A percentile compares a stretch with the other conserved stretches of the same genome.
These are phyloP conservation scores for Ceratocystis ficicola DNA, from an alignment of 2,329 filamentous ascomycete species.

Conservation along the genomic window DNA sequence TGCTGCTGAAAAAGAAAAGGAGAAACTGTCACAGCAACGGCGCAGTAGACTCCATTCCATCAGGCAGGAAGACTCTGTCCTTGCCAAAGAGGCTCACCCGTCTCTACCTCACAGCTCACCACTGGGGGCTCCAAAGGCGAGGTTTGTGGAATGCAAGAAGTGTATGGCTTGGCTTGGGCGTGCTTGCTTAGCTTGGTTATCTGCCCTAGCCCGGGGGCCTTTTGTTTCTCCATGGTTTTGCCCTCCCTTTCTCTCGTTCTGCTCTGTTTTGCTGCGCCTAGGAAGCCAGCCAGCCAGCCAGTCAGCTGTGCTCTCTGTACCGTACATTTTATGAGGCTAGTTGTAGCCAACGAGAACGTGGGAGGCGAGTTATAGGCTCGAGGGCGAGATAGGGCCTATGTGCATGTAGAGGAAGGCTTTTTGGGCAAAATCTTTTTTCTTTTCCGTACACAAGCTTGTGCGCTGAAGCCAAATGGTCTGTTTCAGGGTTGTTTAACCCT, in stretches of 20 bases:
- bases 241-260: not conserved
- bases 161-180: not conserved
- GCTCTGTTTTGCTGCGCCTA: not conserved
- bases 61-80: too few species aligned
- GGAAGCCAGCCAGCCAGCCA: too few species aligned
- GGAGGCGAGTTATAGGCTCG: too few species aligned
- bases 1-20: not conserved
- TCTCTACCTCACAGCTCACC: too few species aligned
- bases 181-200: not conserved
- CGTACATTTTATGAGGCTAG: not conserved
- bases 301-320: not conserved
- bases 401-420: too few species aligned
- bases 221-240: not conserved
- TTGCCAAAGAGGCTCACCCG: too few species aligned
- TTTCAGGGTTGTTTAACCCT: not conserved
- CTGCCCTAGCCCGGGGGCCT: not conserved
- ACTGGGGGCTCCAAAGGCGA: too few species aligned
- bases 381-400: too few species aligned
- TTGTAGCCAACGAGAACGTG: not conserved
- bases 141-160: not conserved
- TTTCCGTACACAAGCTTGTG: too few species aligned
- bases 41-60: slow-evolving; percentile 8
- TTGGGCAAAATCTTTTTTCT: too few species aligned
- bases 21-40: slow-evolving; percentile 1
- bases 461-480: not conserved